A percentile compares a stretch with the other conserved stretches of the same genome.
Evolutionary conservation across 768 basidiomycete species (phyloP).

Genomic region (Sarcomyxa edulis): DNA sequence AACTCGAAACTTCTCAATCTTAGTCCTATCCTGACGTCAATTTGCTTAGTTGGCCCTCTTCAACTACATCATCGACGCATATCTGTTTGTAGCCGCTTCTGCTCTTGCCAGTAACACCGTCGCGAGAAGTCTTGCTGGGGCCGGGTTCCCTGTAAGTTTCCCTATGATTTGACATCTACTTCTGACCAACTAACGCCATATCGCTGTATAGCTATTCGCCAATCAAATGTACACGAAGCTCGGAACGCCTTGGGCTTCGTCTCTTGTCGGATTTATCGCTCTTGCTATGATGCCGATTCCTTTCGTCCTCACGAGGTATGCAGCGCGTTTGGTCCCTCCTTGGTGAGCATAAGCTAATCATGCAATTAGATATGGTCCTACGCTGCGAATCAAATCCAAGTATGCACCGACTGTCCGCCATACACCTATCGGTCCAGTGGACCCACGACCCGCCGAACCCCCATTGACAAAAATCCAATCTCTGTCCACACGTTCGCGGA

Average conservation of each 20-base stretch:
- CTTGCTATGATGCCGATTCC: constrained; percentile 48
- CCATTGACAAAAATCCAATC: too few species aligned
- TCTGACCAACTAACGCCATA: constrained; percentile 8
- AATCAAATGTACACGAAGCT: constrained; percentile 48
- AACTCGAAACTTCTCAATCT: not conserved
- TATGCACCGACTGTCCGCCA: constrained; percentile 36
- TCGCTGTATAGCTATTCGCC: constrained; percentile 44
- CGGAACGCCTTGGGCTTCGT: constrained; percentile 53
- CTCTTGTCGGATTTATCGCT: constrained; percentile 48
- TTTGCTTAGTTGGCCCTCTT: constrained; percentile 39
- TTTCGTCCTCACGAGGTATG: constrained; percentile 36
- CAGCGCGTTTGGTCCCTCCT: not conserved
- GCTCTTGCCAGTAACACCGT: constrained; percentile 52
- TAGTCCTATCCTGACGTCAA: not conserved
- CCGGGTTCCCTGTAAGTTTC: constrained; percentile 39
- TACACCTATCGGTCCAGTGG: too few species aligned
- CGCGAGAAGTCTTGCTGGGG: constrained; percentile 47
- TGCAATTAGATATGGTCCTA: constrained; percentile 37
- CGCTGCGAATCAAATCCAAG: constrained; percentile 35
- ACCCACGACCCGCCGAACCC: too few species aligned
- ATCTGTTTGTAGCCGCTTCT: constrained; percentile 48
- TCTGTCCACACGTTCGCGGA: too few species aligned
- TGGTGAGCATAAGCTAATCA: not conserved
- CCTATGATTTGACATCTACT: not conserved
- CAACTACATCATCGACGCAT: constrained; percentile 62